Base-by-base conservation (phyloP, 352 stramenopile genomes). In the Phytophthora nicotianae region DNA sequence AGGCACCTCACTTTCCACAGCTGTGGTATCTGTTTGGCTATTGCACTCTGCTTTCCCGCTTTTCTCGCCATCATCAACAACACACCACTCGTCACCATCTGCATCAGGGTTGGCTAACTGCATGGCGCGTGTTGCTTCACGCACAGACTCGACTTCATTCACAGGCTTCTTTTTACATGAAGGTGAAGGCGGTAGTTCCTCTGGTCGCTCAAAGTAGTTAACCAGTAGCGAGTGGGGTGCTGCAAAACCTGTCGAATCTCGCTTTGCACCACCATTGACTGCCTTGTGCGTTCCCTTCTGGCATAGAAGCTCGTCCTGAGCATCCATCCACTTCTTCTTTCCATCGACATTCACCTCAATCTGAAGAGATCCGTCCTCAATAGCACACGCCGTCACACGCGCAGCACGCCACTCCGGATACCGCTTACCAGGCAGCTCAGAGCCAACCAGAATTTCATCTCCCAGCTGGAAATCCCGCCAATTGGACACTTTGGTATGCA, bases 401-500 rank as follows among this genome's bases (percentile, higher is more conserved):
- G 63, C 81, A 52, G 86, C 75, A 6, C 70, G 68, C 83, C 83
- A 93, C 55, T 90, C 77, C 1, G 81, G 81, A 37, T 81, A 89
- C 19, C 56, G 68, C 26, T 81, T 79, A 2, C 37, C 37, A 38
- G 65, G 48, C 5, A 83, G 58, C 17, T 72, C 47, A 27, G 72
- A 65, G 0, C 80, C 85, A 3, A 90, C 67, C 57, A 90, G 68
- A 7, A 90, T 59, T n/a, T 61, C 57, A 47, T 92, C 81, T n/a
- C 53, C 51, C 3, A 88, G 69, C 23, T 74, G 57, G 26, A 94
- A 91, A 6, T 50, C 78, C 24, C 85, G 75, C 85, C 85, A 94
- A 57, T 91, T 87, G 3, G 48, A 54, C 10, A 89, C 77, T 27
- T 74, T 60, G 2, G 95, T 97, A 58, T 98, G 86, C 66, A 98